Evolutionary conservation across 345 rosid genomes (phyloP).

Genomic region (Fremontodendron californicum): DNA sequence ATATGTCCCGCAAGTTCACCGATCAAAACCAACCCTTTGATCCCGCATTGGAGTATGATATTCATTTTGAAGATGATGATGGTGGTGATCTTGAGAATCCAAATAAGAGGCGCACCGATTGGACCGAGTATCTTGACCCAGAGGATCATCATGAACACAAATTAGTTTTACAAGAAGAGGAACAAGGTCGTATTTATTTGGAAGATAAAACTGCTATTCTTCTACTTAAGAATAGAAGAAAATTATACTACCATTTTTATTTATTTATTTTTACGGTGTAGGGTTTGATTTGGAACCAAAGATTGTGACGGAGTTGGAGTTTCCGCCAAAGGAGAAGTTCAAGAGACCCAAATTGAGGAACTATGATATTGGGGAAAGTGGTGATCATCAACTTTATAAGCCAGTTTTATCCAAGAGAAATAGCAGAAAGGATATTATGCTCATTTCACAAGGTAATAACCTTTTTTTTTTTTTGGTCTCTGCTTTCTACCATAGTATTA

Average conservation of each 20-base stretch:
- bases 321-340: slow-evolving; percentile 40
- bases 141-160: slow-evolving; percentile 14
- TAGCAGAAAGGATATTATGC: not conserved
- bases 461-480: too few relatives aligned
- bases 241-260: not conserved
- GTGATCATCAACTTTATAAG: slow-evolving; percentile 15
- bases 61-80: not conserved
- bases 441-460: slow-evolving; percentile 19
- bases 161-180: slow-evolving; percentile 19
- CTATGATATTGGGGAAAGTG: slow-evolving; percentile 5
- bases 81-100: slow-evolving; percentile 5
- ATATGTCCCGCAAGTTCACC: slow-evolving; percentile 55
- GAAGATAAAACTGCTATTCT: not conserved
- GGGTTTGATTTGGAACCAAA: slow-evolving; percentile 32
- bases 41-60: not conserved
- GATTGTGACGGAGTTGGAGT: slow-evolving; percentile 56
- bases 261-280: not conserved
- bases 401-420: slow-evolving; percentile 33
- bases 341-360: slow-evolving; percentile 52
- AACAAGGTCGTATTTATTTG: slow-evolving; percentile 12
- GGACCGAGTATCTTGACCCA: slow-evolving; percentile 57
- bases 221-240: not conserved
- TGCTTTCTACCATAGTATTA: too few relatives aligned
- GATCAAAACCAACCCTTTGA: slow-evolving; percentile 17
- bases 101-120: slow-evolving; percentile 46